Percentiles rank a stretch among this genome's conserved stretches.
Evolutionary conservation across 768 basidiomycete genomes (phyloP).

Genomic region (Agaricus blazei): DNA sequence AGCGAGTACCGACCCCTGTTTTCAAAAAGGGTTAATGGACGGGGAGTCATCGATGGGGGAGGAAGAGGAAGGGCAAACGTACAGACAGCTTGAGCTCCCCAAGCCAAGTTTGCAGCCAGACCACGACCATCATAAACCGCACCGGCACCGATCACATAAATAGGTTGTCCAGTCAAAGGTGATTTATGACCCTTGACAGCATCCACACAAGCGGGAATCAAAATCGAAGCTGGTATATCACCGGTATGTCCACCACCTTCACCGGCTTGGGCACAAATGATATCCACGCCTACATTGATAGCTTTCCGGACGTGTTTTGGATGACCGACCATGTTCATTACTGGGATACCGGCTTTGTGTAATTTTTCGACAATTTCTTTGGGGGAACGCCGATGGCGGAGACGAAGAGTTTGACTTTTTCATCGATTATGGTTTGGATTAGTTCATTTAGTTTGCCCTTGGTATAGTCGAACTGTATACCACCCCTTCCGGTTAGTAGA

Average conservation of each 20-base stretch:
- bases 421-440: slow-evolving; percentile 88
- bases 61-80: too few species aligned
- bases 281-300: slow-evolving; percentile 78
- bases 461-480: slow-evolving; percentile 74
- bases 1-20: slow-evolving; percentile 77
- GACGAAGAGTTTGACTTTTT: slow-evolving; percentile 84
- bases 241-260: slow-evolving; percentile 92
- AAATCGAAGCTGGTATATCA: slow-evolving; percentile 73
- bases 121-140: slow-evolving; percentile 88
- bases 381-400: slow-evolving; percentile 90
- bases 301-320: slow-evolving; percentile 85
- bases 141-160: slow-evolving; percentile 89
- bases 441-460: slow-evolving; percentile 83
- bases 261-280: slow-evolving; percentile 93
- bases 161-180: slow-evolving; percentile 74
- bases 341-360: slow-evolving; percentile 77
- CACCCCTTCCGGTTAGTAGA: slow-evolving; percentile 1
- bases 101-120: slow-evolving; percentile 81
- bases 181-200: slow-evolving; percentile 71
- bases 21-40: too few species aligned
- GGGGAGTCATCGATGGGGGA: too few species aligned
- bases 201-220: slow-evolving; percentile 91
- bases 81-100: slow-evolving; percentile 60
- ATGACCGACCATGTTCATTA: slow-evolving; percentile 98
- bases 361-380: slow-evolving; percentile 72